Evolutionary conservation across 148 eudicot species (phyloP), one percentile per base, ranked within the genome.

Genomic region (Camellia sinensis): DNA sequence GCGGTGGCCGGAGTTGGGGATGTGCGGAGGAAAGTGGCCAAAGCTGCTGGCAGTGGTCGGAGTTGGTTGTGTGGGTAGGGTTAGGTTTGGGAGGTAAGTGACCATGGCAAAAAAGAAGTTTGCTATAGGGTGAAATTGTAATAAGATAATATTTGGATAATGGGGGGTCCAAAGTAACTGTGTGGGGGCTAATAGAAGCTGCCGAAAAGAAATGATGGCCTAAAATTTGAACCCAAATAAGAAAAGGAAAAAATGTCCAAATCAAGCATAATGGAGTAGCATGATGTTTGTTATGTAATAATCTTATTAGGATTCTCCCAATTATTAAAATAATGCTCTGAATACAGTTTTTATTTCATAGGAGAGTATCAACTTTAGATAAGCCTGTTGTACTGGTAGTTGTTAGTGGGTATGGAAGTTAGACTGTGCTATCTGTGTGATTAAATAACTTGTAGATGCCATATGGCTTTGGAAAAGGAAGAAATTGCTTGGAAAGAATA

Each of bases 391-490:
- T 50, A 9, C 41, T 71, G 59, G 43, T 56, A 19, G 17, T 48
- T 71, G 17, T 52, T 72, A 72, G 60, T 21, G 37, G 52, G 10
- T 11, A 48, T 56, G 57, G 74, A 71, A 19, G 40, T 19, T 71
- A 72, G n/a, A n/a, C 60, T 50, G 75, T 60, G 52, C 41, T 21
- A 72, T 19, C n/a, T 2, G 46, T 50, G 75, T 72, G 60, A 72
- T 50, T 22, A 72, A 50, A 72, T 72, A 50, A 50, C 18, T 72
- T 72, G 40, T 50, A 50, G 43, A 72, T 52, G 74, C 57, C 41
- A 48, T 48, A 71, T 48, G 59, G 40, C 43, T 50, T 21, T 59
- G n/a, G 6, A 72, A 52, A 72, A 50, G 43, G 59, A 72, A 21
- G 75, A 50, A 21, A 54, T 52, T 60, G 52, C 75, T 72, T 72